Base-by-base conservation (phyloP, 352 stramenopile genomes). In the Globisporangium radiosum region DNA sequence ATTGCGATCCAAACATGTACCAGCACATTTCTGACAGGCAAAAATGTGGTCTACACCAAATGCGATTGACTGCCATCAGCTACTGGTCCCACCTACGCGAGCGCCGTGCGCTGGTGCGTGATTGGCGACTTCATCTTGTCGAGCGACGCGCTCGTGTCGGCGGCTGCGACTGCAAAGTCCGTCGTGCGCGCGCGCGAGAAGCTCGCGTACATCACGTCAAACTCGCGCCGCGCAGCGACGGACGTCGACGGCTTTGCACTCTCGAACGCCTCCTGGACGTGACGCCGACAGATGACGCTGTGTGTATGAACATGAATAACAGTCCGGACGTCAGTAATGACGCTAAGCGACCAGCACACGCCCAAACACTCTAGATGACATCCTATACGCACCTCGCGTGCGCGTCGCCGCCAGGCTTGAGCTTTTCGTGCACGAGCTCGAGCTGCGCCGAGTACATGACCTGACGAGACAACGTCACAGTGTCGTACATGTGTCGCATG, bases 391-490 rank as follows among this genome's bases (percentile, higher is more conserved):
- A 88, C 78, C 70, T 80, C 36, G 76, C 84, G 38, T 60, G 52
- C 11, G 17, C 17, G 17, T 86, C 59, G 17, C 71, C 63, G 13
- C 74, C 76, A 7, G 95, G 73, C 45, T 90, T 88, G n/a, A 96
- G 75, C 57, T 90, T 89, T 50, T 96, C 81, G 66, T 98, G 92
- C 53, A 98, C 89, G 54, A 95, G 81, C 64, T 96, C 84, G 6
- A 98, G 73, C 53, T 98, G 91, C 7, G 95, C 95, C n/a, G 92
- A 96, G 69, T 97, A 96, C 78, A 98, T 85, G 64, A 94, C 69
- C 85, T 93, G 49, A 19, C 17, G 17, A 19, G 17, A 19, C 17
- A 19, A 19, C 17, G 17, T 19, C 17, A 19, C 17, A 19, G 17
- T 19, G 17, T 19, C 17, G 17, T 19, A 19, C 17, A 19, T 19